These are phyloP conservation scores for Scheffersomyces amazonensis DNA, from an alignment of 805 yeast genomes.

Conservation along the genomic window DNA sequence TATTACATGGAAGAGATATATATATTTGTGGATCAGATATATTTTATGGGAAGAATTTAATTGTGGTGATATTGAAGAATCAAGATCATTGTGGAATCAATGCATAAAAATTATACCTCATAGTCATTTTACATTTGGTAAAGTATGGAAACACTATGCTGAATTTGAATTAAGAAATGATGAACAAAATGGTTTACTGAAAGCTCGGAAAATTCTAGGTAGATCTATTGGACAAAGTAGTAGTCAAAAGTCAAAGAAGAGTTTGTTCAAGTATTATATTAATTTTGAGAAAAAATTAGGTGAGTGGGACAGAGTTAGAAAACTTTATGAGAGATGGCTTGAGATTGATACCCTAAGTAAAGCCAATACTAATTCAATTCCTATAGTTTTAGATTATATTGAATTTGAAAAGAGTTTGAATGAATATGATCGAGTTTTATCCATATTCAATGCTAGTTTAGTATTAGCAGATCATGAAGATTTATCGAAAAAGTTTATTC, in stretches of 20 bases:
- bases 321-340: slow-evolving; percentile 65
- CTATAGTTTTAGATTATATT: slow-evolving; percentile 64
- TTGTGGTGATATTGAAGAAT: slow-evolving; percentile 36
- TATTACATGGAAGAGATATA: slow-evolving; percentile 63
- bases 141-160: slow-evolving; percentile 69
- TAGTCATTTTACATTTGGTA: slow-evolving; percentile 59
- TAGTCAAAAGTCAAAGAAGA: slow-evolving; percentile 48
- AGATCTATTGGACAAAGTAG: slow-evolving; percentile 57
- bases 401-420: slow-evolving; percentile 64
- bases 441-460: slow-evolving; percentile 55
- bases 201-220: slow-evolving; percentile 71
- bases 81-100: slow-evolving; percentile 51
- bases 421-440: slow-evolving; percentile 67
- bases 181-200: slow-evolving; percentile 21
- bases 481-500: slow-evolving; percentile 26
- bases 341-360: slow-evolving; percentile 22
- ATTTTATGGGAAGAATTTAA: slow-evolving; percentile 60
- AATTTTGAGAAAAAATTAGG: slow-evolving; percentile 62
- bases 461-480: slow-evolving; percentile 19
- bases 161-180: slow-evolving; percentile 69
- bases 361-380: slow-evolving; percentile 5
- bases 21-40: slow-evolving; percentile 67
- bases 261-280: slow-evolving; percentile 63
- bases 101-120: slow-evolving; percentile 56
- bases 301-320: slow-evolving; percentile 79